Evolutionary conservation across 2,329 filamentous ascomycete genomes (phyloP).

Genomic region (Neonectria coccinea): DNA sequence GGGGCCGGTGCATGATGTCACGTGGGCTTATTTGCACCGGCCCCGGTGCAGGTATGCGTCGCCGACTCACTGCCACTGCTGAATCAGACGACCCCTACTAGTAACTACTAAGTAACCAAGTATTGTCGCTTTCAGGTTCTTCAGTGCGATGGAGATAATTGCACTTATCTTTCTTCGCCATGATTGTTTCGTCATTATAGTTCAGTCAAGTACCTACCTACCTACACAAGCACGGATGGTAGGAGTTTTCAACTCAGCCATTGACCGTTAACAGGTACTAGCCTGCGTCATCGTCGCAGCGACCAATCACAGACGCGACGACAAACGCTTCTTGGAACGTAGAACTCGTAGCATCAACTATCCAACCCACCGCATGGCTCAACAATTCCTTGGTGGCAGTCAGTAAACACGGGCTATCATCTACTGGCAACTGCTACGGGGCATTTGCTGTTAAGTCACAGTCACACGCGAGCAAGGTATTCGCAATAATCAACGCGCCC

Average conservation of each 20-base stretch:
- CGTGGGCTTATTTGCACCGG: too few species aligned
- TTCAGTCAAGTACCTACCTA: neutral
- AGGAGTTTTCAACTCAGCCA: neutral
- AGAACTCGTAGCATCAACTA: too few species aligned
- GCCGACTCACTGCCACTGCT: conserved; percentile 9
- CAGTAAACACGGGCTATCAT: neutral
- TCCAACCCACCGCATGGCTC: neutral
- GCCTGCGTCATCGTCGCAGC: too few species aligned
- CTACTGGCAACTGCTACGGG: neutral
- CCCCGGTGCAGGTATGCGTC: too few species aligned
- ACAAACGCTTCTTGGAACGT: too few species aligned
- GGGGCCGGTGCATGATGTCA: too few species aligned
- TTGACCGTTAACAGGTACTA: neutral
- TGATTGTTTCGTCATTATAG: neutral
- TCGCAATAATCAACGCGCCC: conserved; percentile 29
- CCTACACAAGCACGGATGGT: too few species aligned
- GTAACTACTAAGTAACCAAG: too few species aligned
- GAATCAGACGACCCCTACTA: conserved; percentile 6
- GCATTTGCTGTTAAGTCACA: neutral
- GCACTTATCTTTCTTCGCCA: neutral
- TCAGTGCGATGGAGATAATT: neutral
- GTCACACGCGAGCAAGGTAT: neutral
- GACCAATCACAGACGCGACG: neutral
- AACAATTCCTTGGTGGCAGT: neutral
- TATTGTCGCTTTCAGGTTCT: neutral